These are phyloP conservation scores for Colletotrichum lentis DNA, from an alignment of 2,329 filamentous ascomycete genomes.

Conservation along the genomic window DNA sequence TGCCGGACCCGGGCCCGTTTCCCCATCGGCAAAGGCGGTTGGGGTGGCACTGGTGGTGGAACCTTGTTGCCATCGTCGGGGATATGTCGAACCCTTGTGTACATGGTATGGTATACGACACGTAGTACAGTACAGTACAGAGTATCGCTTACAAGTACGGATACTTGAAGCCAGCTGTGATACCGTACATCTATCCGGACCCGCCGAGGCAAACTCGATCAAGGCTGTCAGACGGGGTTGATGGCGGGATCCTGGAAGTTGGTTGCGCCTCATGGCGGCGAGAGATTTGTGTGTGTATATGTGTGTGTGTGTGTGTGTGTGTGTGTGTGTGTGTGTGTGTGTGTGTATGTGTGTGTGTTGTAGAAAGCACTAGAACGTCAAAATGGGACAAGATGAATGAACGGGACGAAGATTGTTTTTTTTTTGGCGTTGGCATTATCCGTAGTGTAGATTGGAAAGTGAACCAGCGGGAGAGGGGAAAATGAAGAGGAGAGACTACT, in stretches of 20 bases:
- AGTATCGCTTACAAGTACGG: no score
- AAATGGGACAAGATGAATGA: background rate
- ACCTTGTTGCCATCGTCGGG: background rate
- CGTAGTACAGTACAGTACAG: background rate
- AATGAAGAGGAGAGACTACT: background rate
- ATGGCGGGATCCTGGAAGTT: background rate
- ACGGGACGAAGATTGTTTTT: background rate
- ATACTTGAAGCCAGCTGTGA: background rate
- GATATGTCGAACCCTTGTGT: no score
- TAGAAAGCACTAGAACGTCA: background rate
- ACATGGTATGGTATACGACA: background rate
- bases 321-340: no score
- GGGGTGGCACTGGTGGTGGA: slow-evolving; percentile 23
- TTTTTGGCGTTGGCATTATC: no score
- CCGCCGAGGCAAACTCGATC: background rate
- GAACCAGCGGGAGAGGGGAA: background rate
- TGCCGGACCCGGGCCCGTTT: background rate
- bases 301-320: no score
- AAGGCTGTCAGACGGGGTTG: background rate
- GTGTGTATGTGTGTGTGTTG: no score
- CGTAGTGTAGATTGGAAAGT: background rate
- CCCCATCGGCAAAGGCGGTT: slow-evolving; percentile 25
- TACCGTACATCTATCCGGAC: background rate
- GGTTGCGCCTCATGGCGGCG: background rate
- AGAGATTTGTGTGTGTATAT: background rate